Conservation (phyloP, 1,139 yeast genomes). For the Taphrina communis region DNA sequence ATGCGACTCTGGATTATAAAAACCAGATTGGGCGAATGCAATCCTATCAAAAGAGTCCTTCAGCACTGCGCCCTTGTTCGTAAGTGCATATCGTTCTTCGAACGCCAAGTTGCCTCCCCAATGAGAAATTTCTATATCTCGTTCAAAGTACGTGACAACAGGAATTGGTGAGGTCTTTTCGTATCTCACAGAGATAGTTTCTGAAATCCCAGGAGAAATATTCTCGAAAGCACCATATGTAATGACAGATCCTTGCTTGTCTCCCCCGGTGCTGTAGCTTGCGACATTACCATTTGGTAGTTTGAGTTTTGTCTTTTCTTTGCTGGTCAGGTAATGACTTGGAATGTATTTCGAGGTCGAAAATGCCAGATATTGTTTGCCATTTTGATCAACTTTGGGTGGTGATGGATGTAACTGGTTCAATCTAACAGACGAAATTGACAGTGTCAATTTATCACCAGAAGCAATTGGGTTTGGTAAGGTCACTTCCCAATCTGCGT, state of each 20-base stretch:
- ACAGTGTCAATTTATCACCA: constrained; percentile 54
- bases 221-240: constrained; percentile 64
- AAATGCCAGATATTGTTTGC: constrained; percentile 65
- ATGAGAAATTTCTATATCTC: constrained; percentile 85
- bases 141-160: constrained; percentile 63
- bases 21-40: constrained; percentile 49
- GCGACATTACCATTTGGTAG: constrained; percentile 42
- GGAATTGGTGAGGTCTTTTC: constrained; percentile 72
- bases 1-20: constrained; percentile 50
- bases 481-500: constrained; percentile 58
- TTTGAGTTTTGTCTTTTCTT: constrained; percentile 56
- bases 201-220: constrained; percentile 58
- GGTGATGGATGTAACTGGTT: constrained; percentile 68
- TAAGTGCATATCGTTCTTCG: constrained; percentile 84
- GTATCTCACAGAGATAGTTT: constrained; percentile 62
- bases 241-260: constrained; percentile 58
- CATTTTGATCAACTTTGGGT: constrained; percentile 63
- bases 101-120: constrained; percentile 68
- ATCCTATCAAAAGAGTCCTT: constrained; percentile 57
- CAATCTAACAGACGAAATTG: constrained; percentile 62
- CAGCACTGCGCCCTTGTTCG: constrained; percentile 74
- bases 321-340: constrained; percentile 66
- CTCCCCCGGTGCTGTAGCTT: constrained; percentile 43
- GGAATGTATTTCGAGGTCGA: constrained; percentile 64
- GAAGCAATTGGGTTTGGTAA: constrained; percentile 74